Base-by-base conservation (phyloP, 2,329 filamentous ascomycete genomes). In the Penicillium aurantiogriseum region DNA sequence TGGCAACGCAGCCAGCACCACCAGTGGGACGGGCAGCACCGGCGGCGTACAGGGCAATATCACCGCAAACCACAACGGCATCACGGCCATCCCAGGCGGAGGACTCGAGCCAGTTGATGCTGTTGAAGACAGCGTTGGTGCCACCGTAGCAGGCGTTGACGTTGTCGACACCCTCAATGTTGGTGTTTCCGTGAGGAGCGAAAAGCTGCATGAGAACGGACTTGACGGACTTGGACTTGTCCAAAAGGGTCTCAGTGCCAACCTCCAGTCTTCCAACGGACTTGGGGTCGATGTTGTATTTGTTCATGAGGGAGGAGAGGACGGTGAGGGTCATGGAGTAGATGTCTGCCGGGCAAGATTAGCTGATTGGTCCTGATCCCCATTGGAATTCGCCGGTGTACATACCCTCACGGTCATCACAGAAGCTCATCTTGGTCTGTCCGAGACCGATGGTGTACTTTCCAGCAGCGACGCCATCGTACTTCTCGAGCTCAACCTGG, bases 151-250 rank as follows among this genome's bases (percentile, higher is more conserved):
- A 93, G 64, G 90, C 90, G 74, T 93, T 93, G 75, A 92, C 77
- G 56, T 87, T 91, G 78, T 93, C 90, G 51, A 92, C 84, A 75
- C 90, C 90, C 80, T 93, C 90, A 60, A 93, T 81, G 80, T 89
- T 92, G 79, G 86, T 89, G 81, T 93, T 93, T 68, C 89, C 88
- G 51, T 74, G 75, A 35, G 78, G 72, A 71, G 87, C 85, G 69
- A 93, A 92, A 45, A 93, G 83, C 81, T 92, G 90, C 90, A 93
- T 93, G 64, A 93, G 80, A 61, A 93, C 89, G 31, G 89, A 88
- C 84, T 93, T 93, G 80, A 92, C 90, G 45, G 90, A 92, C 83
- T 93, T 93, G 74, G 90, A 92, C 82, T 93, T 93, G 84, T 93
- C 90, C 71, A 93, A 81, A 56, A 93, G 81, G 63, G 90, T 93